Conservation (phyloP, 306 rosid species). For the Aeschynomene evenia region DNA sequence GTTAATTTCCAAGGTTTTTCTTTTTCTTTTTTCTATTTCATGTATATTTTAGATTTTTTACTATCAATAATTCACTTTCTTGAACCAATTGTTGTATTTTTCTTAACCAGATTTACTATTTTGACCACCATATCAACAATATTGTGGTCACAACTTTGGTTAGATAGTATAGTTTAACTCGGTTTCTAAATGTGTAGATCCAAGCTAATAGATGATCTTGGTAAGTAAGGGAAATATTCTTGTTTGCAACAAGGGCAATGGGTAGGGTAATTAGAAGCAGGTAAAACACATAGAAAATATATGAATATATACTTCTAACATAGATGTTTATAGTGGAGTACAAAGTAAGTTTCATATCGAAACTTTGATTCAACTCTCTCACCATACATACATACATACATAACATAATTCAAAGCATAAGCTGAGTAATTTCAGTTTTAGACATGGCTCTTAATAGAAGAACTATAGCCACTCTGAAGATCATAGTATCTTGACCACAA, state of each 20-base stretch:
- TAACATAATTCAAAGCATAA: not conserved
- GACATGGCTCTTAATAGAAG: conserved; percentile 30
- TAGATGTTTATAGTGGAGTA: not conserved
- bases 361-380: not conserved
- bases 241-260: not conserved
- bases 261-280: not conserved
- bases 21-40: too few species aligned
- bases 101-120: not conserved
- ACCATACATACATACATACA: not conserved
- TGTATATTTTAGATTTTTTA: not conserved
- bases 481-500: conserved; percentile 50
- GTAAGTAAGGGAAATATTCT: not conserved
- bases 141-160: too few species aligned
- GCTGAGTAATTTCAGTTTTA: not conserved
- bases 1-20: too few species aligned
- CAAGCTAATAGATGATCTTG: too few species aligned
- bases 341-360: not conserved
- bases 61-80: not conserved
- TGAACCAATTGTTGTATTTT: not conserved
- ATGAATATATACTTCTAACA: not conserved
- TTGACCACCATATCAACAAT: too few species aligned
- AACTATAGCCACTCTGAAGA: conserved; percentile 38
- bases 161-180: too few species aligned
- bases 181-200: too few species aligned
- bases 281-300: not conserved